A percentile compares a stretch with the other conserved stretches of the same genome.
Evolutionary conservation across 1,284 basidiomycete genomes (phyloP).

Genomic region (Wolfiporia cocos): DNA sequence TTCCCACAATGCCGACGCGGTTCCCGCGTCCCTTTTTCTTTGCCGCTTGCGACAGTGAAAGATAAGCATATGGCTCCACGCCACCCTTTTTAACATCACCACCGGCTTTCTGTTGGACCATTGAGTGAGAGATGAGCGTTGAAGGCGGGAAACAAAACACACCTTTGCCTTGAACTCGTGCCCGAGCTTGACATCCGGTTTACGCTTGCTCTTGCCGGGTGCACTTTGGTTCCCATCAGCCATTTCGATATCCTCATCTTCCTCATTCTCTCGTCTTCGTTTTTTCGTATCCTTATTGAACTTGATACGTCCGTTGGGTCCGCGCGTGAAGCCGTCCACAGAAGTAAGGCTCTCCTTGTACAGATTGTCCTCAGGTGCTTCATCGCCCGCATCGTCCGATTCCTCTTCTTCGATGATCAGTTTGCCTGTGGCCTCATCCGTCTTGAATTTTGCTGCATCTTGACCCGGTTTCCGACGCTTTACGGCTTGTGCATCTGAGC

Average conservation of each 20-base stretch:
- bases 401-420: slow-evolving; percentile 77
- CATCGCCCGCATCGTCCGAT: slow-evolving; percentile 33
- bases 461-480: slow-evolving; percentile 77
- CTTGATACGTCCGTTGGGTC: slow-evolving; percentile 80
- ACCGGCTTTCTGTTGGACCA: slow-evolving; percentile 67
- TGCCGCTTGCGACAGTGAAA: slow-evolving; percentile 79
- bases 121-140: neutral
- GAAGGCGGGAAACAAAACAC: slow-evolving; percentile 12
- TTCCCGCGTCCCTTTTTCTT: slow-evolving; percentile 41
- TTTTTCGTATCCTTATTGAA: slow-evolving; percentile 98
- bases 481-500: slow-evolving; percentile 44
- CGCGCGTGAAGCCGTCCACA: slow-evolving; percentile 85
- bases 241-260: slow-evolving; percentile 71
- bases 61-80: slow-evolving; percentile 90
- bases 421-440: slow-evolving; percentile 82
- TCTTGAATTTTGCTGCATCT: slow-evolving; percentile 85
- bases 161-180: slow-evolving; percentile 89
- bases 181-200: slow-evolving; percentile 60
- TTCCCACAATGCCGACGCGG: slow-evolving; percentile 29
- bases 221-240: slow-evolving; percentile 38
- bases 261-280: slow-evolving; percentile 61
- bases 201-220: slow-evolving; percentile 50
- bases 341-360: slow-evolving; percentile 82
- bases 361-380: slow-evolving; percentile 69
- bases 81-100: slow-evolving; percentile 88